Base-by-base conservation (phyloP, 2,329 filamentous ascomycete genomes). In the Beauveria sp. region DNA sequence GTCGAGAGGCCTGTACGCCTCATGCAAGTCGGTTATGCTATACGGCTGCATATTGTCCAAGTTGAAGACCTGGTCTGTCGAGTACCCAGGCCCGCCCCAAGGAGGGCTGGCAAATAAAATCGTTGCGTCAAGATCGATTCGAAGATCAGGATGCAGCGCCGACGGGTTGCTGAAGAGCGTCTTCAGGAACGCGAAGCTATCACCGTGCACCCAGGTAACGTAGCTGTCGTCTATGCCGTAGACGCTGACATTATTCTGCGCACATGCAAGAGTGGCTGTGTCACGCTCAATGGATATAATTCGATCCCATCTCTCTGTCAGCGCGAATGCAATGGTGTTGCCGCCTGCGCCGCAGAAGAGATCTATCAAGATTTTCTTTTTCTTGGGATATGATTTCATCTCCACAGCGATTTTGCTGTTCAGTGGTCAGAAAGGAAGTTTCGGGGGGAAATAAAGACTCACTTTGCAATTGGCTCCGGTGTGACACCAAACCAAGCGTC, bases 401-500 rank as follows among this genome's bases (percentile, higher is more conserved):
- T 96, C 89, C 16, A 80, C 71, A 18, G 93, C 91, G 59, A 96
- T 91, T 75, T 88, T 86, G 63, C 90, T 88, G 65, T 26, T 46
- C 8, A 16, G 2, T 64, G 71, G 64, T 72, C 22, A 71, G 67
- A 58, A 57, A 20, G 58, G 20, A 40, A 5, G 7, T 24, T 22
- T 12, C 3, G 38, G 4, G 43, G 4, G 6, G 8, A 20, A 22
- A n/a, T 38, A 50, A 31, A 48, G 48, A 76, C 80, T 69, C 79
- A 95, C 90, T 82, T 86, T 64, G 95, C 95, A 31, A 99, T 85
- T 5, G 90, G 89, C 73, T 99, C 93, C 16, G 95, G 93, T 0
- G 96, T 99, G 8, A 98, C 93, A 61, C 93, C 95, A 73, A 95
- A 99, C 95, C 95, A 99, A 60, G 92, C 89, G 75, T 93, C 88